Evolutionary conservation across 768 basidiomycete genomes (phyloP).

Genomic region (Pilatotrama ljubarskyi): DNA sequence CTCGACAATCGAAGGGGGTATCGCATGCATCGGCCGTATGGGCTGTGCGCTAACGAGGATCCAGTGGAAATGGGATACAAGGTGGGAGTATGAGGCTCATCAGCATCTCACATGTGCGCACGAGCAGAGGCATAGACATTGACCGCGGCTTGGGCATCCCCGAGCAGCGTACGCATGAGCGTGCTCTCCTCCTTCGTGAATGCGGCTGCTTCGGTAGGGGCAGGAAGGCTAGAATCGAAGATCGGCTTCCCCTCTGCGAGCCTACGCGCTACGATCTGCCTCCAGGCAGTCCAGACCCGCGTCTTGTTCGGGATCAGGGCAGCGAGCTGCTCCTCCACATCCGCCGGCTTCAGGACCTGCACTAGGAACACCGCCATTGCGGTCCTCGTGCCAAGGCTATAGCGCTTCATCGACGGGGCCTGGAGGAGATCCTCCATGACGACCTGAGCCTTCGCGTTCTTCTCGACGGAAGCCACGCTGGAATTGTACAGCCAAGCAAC

Average conservation of each 20-base stretch:
- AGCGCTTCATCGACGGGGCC: not conserved
- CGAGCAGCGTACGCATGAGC: constrained; percentile 5
- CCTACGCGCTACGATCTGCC: constrained; percentile 2
- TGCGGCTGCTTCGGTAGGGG: not conserved
- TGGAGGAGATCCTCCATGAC: constrained; percentile 8
- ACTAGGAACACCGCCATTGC: constrained; percentile 11
- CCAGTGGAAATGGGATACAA: too few species aligned
- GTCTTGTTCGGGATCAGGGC: constrained; percentile 13
- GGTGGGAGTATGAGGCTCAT: too few species aligned
- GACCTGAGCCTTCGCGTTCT: constrained; percentile 3
- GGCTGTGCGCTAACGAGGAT: too few species aligned
- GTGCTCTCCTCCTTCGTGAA: constrained; percentile 1
- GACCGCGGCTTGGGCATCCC: constrained; percentile 3
- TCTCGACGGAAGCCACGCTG: constrained; percentile 1
- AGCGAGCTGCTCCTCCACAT: constrained; percentile 6
- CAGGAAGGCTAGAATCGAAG: not conserved
- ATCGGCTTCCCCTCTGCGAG: not conserved
- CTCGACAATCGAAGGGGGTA: not conserved
- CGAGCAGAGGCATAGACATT: not conserved
- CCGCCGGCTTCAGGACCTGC: not conserved
- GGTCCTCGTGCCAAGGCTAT: constrained; percentile 9
- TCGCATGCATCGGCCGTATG: not conserved
- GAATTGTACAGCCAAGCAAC: constrained; percentile 16
- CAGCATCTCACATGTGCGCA: not conserved
- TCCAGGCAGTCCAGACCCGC: constrained; percentile 6